Conservation (phyloP, 1,284 basidiomycete species). For the Earliella scabrosa region DNA sequence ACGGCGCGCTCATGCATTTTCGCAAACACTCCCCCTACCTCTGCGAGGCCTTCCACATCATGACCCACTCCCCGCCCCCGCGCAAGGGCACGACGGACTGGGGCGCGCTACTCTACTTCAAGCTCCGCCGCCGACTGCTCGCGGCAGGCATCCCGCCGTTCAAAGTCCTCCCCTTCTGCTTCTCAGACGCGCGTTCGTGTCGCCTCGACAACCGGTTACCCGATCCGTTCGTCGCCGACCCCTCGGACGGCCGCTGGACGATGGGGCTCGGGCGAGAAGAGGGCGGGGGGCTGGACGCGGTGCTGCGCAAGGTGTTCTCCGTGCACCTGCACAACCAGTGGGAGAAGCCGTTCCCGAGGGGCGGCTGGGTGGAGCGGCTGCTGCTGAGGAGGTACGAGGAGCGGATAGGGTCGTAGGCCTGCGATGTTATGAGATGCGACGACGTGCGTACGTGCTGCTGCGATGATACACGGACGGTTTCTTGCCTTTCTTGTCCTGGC, state of each 20-base stretch:
- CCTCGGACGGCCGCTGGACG: slow-evolving; percentile 57
- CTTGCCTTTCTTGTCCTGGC: too few relatives aligned
- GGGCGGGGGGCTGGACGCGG: slow-evolving; percentile 68
- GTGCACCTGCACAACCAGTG: slow-evolving; percentile 95
- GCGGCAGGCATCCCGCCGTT: slow-evolving; percentile 78
- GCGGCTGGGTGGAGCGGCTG: slow-evolving; percentile 82
- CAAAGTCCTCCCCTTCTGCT: slow-evolving; percentile 91
- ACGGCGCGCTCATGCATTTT: slow-evolving; percentile 95
- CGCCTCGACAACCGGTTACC: slow-evolving; percentile 90
- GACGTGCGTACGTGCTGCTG: too few relatives aligned
- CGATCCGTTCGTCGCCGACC: slow-evolving; percentile 81
- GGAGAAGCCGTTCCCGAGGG: slow-evolving; percentile 78
- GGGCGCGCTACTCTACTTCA: slow-evolving; percentile 89
- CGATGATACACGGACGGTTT: too few relatives aligned
- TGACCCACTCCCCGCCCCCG: slow-evolving; percentile 76
- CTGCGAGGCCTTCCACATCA: slow-evolving; percentile 92
- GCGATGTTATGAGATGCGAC: too few relatives aligned
- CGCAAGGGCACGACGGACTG: slow-evolving; percentile 85
- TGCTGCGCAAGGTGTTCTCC: slow-evolving; percentile 76
- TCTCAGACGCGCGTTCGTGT: slow-evolving; percentile 88
- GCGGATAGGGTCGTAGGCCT: slow-evolving; percentile 29
- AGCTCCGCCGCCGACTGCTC: slow-evolving; percentile 84
- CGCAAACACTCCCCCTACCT: slow-evolving; percentile 87
- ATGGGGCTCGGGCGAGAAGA: slow-evolving; percentile 59
- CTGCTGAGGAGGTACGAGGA: slow-evolving; percentile 67